Base-by-base conservation (phyloP, 1,284 basidiomycete species). In the Ustilago sp. region DNA sequence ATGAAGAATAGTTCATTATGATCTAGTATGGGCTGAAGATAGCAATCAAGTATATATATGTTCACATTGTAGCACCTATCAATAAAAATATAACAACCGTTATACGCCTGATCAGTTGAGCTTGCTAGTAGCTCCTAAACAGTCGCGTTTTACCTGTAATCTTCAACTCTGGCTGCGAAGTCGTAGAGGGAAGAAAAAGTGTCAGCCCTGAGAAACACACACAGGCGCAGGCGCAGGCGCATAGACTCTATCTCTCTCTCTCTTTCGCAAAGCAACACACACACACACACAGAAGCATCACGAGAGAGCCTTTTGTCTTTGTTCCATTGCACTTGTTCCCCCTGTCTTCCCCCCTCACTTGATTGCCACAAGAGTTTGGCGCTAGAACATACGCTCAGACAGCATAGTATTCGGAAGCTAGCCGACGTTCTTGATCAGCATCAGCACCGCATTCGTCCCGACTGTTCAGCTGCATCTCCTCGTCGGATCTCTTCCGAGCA, bases 81-180 rank as follows among this genome's bases (percentile, higher is more conserved):
- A n/a, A n/a, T n/a, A n/a, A n/a, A n/a, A n/a, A n/a, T n/a, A n/a
- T n/a, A n/a, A n/a, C n/a, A n/a, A n/a, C n/a, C n/a, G n/a, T n/a
- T n/a, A n/a, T n/a, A n/a, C n/a, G n/a, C n/a, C n/a, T n/a, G n/a
- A n/a, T n/a, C n/a, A n/a, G n/a, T n/a, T n/a, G n/a, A n/a, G n/a
- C n/a, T n/a, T n/a, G n/a, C n/a, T n/a, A n/a, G n/a, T n/a, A n/a
- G n/a, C n/a, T n/a, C n/a, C n/a, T n/a, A n/a, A n/a, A n/a, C n/a
- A n/a, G n/a, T n/a, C n/a, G n/a, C n/a, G n/a, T n/a, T n/a, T n/a
- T n/a, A n/a, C n/a, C n/a, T n/a, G n/a, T n/a, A n/a, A n/a, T n/a
- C n/a, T n/a, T n/a, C n/a, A n/a, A n/a, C n/a, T n/a, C 39, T 31
- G 28, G 54, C 38, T 56, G 39, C 36, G 32, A 45, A 57, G 39